Evolutionary conservation across 2,329 filamentous ascomycete species (phyloP), one percentile per base, ranked within the genome.

Genomic region (Aspergillus sp.): DNA sequence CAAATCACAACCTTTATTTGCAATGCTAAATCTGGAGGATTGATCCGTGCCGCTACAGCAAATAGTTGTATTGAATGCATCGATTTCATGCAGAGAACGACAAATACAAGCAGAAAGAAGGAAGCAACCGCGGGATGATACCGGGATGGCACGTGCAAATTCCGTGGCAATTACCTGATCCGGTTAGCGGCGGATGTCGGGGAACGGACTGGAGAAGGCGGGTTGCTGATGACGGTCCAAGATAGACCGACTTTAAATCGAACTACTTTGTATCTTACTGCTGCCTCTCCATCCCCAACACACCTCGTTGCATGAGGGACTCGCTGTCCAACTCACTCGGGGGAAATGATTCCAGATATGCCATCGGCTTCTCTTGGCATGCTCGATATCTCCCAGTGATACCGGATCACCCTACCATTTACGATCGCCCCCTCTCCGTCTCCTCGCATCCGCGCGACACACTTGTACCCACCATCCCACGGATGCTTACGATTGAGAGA

Each of bases 401-500:
- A n/a, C n/a, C 25, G 28, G 30, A n/a, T 45, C 43, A 17, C 32
- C 36, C 39, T 10, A 28, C 25, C 28, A 12, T 21, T 17, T 28
- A 21, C 25, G 19, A 17, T 47, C 10, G 15, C 30, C 50, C 50
- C 39, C 39, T 19, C 23, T 47, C 25, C 53, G 38, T 25, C 13
- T 30, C 28, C 15, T n/a, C 38, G 23, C 51, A 36, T 36, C 12
- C 12, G 41, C 25, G 53, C 43, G 36, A 28, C n/a, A 28, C 13
- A 21, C 21, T 17, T 21, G 28, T 39, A 17, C 55, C 36, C 36
- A 15, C 28, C 38, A 53, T 10, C 45, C 32, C 50, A 55, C 59
- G 41, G 25, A 53, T 58, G 59, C 21, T 49, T 17, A 55, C 39
- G 23, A 47, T 21, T 50, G 52, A 49, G 28, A 51, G 43, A 10